A percentile compares a stretch with the other conserved stretches of the same genome.
Evolutionary conservation across 805 yeast species (phyloP).

Genomic region (Starmerella apis): DNA sequence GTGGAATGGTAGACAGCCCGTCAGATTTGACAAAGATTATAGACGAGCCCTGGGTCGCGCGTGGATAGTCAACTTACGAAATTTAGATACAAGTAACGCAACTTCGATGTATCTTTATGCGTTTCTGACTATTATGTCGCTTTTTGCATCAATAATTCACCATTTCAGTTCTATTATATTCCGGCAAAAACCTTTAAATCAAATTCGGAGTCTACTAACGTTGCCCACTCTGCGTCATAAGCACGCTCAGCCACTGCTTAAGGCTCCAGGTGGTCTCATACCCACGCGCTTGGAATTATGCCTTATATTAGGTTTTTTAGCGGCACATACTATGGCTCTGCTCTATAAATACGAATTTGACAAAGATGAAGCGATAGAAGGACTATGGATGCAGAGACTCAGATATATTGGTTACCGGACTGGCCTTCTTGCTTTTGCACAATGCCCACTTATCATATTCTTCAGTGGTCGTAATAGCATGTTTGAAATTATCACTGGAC

Average conservation of each 20-base stretch:
- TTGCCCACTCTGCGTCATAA: background rate
- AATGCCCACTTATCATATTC: conserved; percentile 7
- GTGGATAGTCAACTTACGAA: background rate
- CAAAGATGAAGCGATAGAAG: background rate
- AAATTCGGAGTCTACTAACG: background rate
- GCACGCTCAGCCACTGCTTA: background rate
- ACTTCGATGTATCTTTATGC: background rate
- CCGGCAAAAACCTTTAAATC: background rate
- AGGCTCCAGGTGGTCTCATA: background rate
- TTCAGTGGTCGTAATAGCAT: conserved; percentile 14
- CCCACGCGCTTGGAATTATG: conserved; percentile 6
- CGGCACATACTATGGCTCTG: conserved; percentile 5
- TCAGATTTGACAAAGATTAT: background rate
- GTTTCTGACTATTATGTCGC: background rate
- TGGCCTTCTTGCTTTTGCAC: conserved; percentile 12
- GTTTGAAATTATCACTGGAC: conserved; percentile 7
- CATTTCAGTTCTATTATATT: background rate
- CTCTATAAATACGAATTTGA: background rate
- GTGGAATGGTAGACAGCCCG: background rate
- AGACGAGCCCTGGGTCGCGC: background rate
- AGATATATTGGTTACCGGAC: conserved; percentile 5
- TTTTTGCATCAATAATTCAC: background rate
- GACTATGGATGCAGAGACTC: background rate
- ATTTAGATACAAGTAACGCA: background rate
- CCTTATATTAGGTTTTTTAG: conserved; percentile 3